Evolutionary conservation across 139 green algal genomes (phyloP), one percentile per base, ranked within the genome.

Genomic region (Haematococcus sp.): DNA sequence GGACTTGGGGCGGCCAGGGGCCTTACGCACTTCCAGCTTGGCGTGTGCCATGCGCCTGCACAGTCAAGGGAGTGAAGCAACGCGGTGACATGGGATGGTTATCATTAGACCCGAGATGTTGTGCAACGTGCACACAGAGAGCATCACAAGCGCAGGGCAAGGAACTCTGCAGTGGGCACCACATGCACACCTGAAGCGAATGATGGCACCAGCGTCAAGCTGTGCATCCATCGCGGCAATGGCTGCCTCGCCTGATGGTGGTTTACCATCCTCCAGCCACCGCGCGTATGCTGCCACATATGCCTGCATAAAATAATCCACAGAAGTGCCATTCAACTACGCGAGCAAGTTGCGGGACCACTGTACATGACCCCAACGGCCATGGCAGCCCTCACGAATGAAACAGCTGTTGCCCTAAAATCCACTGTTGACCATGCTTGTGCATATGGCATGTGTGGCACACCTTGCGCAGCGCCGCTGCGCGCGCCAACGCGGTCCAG

Each of bases 261-360:
- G 32, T 31, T 71, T 68, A 56, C 28, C 78, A 19, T 70, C 31
- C 51, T 76, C 63, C 46, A 94, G 33, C 58, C 68, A 79, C 28
- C 78, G 32, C 16, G 83, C 76, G 67, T 97, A 97, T 16, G 73
- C 56, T 0, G 81, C 74, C 13, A 96, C 76, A 46, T 96, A 96
- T 11, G 40, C 7, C 40, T 49, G 40, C 40, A 11, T 7, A 7
- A 49, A 49, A n/a, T n/a, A n/a, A n/a, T n/a, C n/a, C n/a, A n/a
- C n/a, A n/a, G n/a, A n/a, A n/a, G n/a, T n/a, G n/a, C n/a, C n/a
- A n/a, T n/a, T n/a, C n/a, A n/a, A n/a, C n/a, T n/a, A n/a, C n/a
- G n/a, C n/a, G n/a, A n/a, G n/a, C n/a, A n/a, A n/a, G n/a, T n/a
- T n/a, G n/a, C n/a, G n/a, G n/a, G n/a, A n/a, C n/a, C n/a, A n/a